Evolutionary conservation across 495 filamentous ascomycete species (phyloP).

Genomic region (Talaromyces liani): DNA sequence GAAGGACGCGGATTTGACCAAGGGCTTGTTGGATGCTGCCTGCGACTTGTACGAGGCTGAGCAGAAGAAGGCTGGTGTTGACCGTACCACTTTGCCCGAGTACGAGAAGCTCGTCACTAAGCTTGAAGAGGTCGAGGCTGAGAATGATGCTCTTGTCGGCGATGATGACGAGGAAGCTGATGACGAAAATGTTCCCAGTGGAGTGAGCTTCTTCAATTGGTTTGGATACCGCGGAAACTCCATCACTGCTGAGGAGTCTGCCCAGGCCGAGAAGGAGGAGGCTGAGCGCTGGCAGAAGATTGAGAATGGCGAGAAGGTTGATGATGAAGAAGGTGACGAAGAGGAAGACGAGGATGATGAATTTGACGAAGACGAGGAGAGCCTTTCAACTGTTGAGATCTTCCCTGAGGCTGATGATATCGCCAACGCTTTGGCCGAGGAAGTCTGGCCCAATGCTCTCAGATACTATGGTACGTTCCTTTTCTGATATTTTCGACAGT

Average conservation of each 20-base stretch:
- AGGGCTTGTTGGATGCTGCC: slow-evolving; percentile 66
- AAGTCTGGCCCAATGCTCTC: slow-evolving; percentile 79
- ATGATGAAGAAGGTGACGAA: slow-evolving; percentile 34
- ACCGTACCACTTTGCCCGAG: slow-evolving; percentile 38
- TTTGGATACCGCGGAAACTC: slow-evolving; percentile 67
- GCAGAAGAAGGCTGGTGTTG: slow-evolving; percentile 29
- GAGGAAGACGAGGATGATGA: slow-evolving; percentile 47
- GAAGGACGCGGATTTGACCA: slow-evolving; percentile 72
- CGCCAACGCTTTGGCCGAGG: slow-evolving; percentile 72
- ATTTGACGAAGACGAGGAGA: slow-evolving; percentile 46
- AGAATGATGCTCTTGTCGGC: slow-evolving; percentile 10
- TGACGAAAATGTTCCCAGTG: slow-evolving; percentile 40
- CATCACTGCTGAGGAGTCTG: slow-evolving; percentile 63
- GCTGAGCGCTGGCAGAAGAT: slow-evolving; percentile 49
- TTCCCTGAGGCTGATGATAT: slow-evolving; percentile 76
- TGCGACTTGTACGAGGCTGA: slow-evolving; percentile 61
- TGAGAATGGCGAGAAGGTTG: slow-evolving; percentile 44
- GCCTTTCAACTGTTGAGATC: slow-evolving; percentile 58
- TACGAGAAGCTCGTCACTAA: slow-evolving; percentile 45
- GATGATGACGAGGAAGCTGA: slow-evolving; percentile 36
- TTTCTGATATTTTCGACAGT: too few species aligned
- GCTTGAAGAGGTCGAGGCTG: slow-evolving; percentile 24
- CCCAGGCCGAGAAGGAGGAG: slow-evolving; percentile 48
- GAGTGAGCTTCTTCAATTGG: slow-evolving; percentile 76
- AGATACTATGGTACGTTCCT: slow-evolving; percentile 89